Conservation (phyloP, 148 eudicot genomes). For the Talinum fruticosum region DNA sequence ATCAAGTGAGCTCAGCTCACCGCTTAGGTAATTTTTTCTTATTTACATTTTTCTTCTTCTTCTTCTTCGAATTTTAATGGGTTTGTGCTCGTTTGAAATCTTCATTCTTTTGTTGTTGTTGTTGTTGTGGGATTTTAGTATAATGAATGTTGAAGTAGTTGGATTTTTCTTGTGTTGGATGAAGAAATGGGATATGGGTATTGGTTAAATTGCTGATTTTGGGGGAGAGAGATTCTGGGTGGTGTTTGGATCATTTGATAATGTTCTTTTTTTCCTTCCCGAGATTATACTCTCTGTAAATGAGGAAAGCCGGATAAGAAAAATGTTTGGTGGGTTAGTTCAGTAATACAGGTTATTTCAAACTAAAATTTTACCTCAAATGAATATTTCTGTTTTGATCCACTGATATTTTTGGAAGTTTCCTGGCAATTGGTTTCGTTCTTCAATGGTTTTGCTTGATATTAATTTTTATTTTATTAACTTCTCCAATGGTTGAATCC, state of each 20-base stretch:
- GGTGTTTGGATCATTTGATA: constrained; percentile 1
- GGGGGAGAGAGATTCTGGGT: not conserved
- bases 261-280: not conserved
- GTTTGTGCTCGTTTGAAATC: no score
- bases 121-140: no score
- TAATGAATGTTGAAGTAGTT: not conserved
- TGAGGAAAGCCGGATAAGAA: not conserved
- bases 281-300: not conserved
- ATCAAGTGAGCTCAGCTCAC: no score
- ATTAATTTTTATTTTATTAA: not conserved
- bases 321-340: not conserved
- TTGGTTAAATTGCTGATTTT: not conserved
- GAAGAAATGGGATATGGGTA: constrained; percentile 8
- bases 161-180: not conserved
- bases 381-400: not conserved
- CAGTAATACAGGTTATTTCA: not conserved
- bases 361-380: not conserved
- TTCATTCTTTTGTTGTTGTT: no score
- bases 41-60: no score
- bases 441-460: not conserved
- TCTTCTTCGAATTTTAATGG: no score
- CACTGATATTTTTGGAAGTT: not conserved
- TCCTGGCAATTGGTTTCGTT: not conserved
- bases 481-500: not conserved
- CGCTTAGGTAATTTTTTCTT: no score